phyloP scores from a whole-genome alignment of 2,329 filamentous ascomycete genomes.

The Stagonosporopsis vannaccii region DNA sequence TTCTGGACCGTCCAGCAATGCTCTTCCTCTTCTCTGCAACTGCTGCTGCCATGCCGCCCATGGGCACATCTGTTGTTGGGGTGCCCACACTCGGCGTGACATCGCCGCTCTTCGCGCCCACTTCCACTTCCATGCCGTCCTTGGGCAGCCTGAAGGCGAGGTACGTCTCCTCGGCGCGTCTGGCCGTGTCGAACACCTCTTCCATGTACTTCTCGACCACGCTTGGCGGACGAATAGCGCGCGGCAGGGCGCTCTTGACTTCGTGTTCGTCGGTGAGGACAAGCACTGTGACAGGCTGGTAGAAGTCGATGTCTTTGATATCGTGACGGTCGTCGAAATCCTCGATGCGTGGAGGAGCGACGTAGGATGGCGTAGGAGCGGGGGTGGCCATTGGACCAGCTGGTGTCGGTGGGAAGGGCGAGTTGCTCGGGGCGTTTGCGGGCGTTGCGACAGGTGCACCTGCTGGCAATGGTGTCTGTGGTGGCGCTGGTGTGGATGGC shows the following conservation, averaged over 20 bases:
- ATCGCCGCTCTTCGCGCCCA: conserved; percentile 18
- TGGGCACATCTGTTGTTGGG: conserved; percentile 20
- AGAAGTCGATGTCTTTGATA: conserved; percentile 54
- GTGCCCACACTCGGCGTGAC: conserved; percentile 22
- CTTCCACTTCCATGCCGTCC: conserved; percentile 26
- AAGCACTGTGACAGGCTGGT: conserved; percentile 75
- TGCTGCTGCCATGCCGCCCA: conserved; percentile 12
- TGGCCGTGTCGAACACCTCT: conserved; percentile 61
- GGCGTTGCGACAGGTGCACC: not conserved
- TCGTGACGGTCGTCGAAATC: conserved; percentile 57
- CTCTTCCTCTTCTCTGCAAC: conserved; percentile 10
- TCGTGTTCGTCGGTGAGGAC: conserved; percentile 61
- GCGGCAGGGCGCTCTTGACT: conserved; percentile 62
- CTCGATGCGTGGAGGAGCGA: conserved; percentile 43
- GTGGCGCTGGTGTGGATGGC: conserved; percentile 40
- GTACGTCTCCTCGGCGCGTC: conserved; percentile 62
- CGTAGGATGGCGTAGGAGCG: conserved; percentile 27
- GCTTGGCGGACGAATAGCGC: conserved; percentile 59
- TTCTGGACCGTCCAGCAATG: conserved; percentile 2
- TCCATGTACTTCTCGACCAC: conserved; percentile 51
- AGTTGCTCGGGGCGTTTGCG: conserved; percentile 10
- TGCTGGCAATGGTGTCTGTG: conserved; percentile 8
- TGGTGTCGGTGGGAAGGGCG: conserved; percentile 18
- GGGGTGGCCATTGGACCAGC: conserved; percentile 19
- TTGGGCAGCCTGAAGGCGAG: conserved; percentile 63